Percentiles rank a stretch among this genome's conserved stretches.
phyloP scores from a whole-genome alignment of 208 protist genomes.

The Acanthamoeba healyi region DNA sequence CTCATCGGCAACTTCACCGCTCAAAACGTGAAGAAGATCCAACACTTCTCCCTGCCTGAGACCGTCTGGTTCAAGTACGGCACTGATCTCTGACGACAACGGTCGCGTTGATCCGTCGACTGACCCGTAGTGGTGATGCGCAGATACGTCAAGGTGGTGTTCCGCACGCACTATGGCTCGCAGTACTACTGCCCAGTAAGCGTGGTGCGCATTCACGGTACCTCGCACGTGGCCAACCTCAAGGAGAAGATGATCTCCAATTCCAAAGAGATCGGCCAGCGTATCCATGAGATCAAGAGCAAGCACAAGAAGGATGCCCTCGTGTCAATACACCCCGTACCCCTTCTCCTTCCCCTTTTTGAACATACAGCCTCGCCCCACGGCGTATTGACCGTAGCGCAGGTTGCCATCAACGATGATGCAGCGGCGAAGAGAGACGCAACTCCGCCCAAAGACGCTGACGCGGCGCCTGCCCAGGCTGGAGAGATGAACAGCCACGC shows the following conservation, averaged over 20 bases:
- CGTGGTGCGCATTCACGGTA: constrained; percentile 76
- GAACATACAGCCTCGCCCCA: too few species aligned
- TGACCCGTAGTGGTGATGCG: not conserved
- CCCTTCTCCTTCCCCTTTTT: too few species aligned
- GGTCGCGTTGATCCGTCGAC: not conserved
- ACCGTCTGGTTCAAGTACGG: constrained; percentile 78
- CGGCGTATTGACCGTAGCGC: too few species aligned
- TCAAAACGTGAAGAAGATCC: constrained; percentile 75
- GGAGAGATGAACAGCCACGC: too few species aligned
- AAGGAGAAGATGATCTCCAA: constrained; percentile 57
- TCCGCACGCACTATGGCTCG: constrained; percentile 81
- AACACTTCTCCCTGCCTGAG: constrained; percentile 79
- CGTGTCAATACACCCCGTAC: not conserved
- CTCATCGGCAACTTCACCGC: constrained; percentile 79
- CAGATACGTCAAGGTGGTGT: constrained; percentile 78
- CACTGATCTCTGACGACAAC: not conserved
- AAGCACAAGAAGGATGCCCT: not conserved
- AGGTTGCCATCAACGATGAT: too few species aligned
- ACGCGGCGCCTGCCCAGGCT: too few species aligned
- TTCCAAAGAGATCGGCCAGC: constrained; percentile 10
- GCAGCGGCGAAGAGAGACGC: too few species aligned
- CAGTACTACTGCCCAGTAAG: constrained; percentile 81
- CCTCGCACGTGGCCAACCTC: constrained; percentile 79
- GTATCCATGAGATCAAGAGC: not conserved
- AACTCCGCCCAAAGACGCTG: too few species aligned